Percentiles rank a stretch among this genome's conserved stretches.
Evolutionary conservation across 164 flowering plant species (phyloP).

Genomic region (Magnolia kwangsiensis): DNA sequence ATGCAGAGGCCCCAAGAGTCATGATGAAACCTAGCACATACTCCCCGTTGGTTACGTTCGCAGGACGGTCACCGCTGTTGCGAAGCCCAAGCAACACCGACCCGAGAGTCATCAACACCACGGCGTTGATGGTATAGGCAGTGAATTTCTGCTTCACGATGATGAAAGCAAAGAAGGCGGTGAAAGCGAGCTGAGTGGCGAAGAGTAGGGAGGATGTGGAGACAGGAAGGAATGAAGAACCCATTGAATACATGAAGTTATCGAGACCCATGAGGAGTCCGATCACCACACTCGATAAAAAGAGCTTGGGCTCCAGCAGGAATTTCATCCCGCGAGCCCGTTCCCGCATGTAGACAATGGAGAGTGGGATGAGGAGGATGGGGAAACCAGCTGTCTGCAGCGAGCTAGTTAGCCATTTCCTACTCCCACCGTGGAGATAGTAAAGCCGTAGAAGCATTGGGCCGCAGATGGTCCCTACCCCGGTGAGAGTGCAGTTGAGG

Average conservation of each 20-base stretch:
- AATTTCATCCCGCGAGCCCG: not conserved
- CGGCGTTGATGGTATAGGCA: constrained; percentile 24
- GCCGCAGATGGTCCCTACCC: constrained; percentile 18
- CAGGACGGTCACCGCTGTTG: constrained; percentile 20
- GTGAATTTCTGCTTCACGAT: constrained; percentile 29
- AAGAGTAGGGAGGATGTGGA: constrained; percentile 25
- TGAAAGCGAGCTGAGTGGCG: constrained; percentile 31
- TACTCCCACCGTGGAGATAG: constrained; percentile 24
- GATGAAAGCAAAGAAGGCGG: constrained; percentile 27
- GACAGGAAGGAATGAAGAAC: constrained; percentile 20
- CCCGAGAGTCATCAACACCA: constrained; percentile 28
- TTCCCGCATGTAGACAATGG: not conserved
- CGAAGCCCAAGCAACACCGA: constrained; percentile 20
- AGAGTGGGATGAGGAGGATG: constrained; percentile 14
- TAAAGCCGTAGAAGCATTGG: constrained; percentile 24
- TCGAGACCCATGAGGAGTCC: constrained; percentile 22
- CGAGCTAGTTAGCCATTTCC: constrained; percentile 26
- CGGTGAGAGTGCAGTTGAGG: constrained; percentile 14
- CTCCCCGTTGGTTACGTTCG: constrained; percentile 12
- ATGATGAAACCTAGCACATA: constrained; percentile 28
- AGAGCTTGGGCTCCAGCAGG: constrained; percentile 1
- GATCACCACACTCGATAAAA: constrained; percentile 4
- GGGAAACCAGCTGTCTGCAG: constrained; percentile 20
- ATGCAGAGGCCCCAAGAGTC: constrained; percentile 15
- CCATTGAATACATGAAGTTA: constrained; percentile 19